Evolutionary conservation across 73 alveolate species (phyloP).

Genomic region (Stentor coeruleus): DNA sequence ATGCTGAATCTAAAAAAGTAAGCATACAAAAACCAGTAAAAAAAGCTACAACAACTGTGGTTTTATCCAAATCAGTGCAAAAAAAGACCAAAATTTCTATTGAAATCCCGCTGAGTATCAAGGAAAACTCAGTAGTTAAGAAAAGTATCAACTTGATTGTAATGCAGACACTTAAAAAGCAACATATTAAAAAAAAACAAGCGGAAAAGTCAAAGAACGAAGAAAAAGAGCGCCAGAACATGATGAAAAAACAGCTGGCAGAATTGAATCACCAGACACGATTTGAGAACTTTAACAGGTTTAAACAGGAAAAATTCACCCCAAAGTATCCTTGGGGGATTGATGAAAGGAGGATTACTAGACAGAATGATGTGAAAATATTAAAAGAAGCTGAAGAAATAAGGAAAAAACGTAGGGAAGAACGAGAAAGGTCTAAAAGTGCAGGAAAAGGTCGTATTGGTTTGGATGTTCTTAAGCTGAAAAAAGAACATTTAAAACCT

Average conservation of each 20-base stretch:
- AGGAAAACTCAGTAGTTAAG: background rate
- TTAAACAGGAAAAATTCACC: slow-evolving; percentile 17
- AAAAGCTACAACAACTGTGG: background rate
- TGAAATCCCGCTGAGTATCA: background rate
- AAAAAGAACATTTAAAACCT: background rate
- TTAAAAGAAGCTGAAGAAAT: background rate
- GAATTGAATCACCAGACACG: background rate
- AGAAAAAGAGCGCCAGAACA: background rate
- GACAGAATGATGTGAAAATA: background rate
- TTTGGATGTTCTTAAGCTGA: background rate
- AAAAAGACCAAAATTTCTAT: background rate
- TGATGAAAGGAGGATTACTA: background rate
- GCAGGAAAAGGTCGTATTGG: background rate
- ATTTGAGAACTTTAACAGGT: background rate
- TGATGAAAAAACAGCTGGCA: background rate
- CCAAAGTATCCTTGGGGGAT: slow-evolving; percentile 11
- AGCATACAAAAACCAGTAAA: background rate
- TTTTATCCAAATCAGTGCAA: background rate
- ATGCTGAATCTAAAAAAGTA: background rate
- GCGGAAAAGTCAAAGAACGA: background rate
- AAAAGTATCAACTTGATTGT: background rate
- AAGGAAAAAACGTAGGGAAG: background rate
- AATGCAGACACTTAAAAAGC: background rate
- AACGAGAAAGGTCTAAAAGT: background rate
- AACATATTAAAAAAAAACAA: background rate